phyloP scores from a whole-genome alignment of 345 rosid species.

The Gossypium rotundifolium region DNA sequence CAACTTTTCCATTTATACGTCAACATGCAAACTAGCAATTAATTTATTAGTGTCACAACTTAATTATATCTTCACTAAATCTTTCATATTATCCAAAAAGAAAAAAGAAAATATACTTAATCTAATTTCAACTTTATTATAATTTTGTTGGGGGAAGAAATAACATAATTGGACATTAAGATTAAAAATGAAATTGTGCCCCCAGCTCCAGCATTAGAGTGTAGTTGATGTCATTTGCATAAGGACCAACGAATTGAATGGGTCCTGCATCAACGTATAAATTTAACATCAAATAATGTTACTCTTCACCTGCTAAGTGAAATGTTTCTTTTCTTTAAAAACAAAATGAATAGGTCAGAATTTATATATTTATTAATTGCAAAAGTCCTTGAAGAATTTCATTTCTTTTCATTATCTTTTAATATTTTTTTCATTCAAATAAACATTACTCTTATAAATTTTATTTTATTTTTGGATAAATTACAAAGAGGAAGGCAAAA shows the following conservation, averaged over 20 bases:
- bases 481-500: too few relatives aligned
- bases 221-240: slow-evolving; percentile 49
- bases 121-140: background rate
- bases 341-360: too few relatives aligned
- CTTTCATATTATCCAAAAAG: background rate
- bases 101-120: background rate
- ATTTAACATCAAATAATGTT: background rate
- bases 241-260: slow-evolving; percentile 75
- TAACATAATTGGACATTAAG: background rate
- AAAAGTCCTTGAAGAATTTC: too few relatives aligned
- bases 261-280: slow-evolving; percentile 51
- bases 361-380: too few relatives aligned
- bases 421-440: too few relatives aligned
- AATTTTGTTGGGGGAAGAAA: background rate
- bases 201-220: slow-evolving; percentile 74
- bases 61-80: too few relatives aligned
- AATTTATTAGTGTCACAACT: too few relatives aligned
- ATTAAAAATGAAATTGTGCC: slow-evolving; percentile 21
- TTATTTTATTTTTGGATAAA: too few relatives aligned
- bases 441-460: too few relatives aligned
- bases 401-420: too few relatives aligned
- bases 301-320: background rate
- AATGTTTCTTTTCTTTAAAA: background rate
- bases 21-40: too few relatives aligned
- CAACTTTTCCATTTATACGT: too few relatives aligned